phyloP scores from a whole-genome alignment of 139 green algal genomes.

The Parachlorella kessleri region DNA sequence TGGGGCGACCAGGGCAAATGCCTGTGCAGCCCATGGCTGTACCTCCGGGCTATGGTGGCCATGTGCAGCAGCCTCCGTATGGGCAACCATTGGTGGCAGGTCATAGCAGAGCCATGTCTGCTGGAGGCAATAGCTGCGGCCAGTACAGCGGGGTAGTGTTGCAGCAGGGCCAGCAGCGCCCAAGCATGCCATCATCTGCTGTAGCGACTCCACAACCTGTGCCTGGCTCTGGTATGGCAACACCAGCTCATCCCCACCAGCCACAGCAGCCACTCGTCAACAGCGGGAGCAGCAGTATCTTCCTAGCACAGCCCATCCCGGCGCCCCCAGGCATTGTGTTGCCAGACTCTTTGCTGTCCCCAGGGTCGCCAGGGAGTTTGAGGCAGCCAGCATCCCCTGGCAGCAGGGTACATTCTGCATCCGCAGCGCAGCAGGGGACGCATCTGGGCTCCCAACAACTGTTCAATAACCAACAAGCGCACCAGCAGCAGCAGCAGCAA shows the following conservation, averaged over 20 bases:
- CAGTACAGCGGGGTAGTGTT: too few relatives aligned
- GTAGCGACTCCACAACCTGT: background rate
- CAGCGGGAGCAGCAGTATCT: too few relatives aligned
- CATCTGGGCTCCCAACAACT: background rate
- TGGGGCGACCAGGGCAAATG: too few relatives aligned
- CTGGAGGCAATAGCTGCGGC: too few relatives aligned
- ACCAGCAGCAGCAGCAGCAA: background rate
- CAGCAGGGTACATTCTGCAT: conserved; percentile 13
- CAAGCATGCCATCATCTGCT: background rate
- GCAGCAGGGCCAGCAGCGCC: too few relatives aligned
- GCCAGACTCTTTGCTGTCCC: conserved; percentile 19
- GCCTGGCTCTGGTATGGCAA: background rate
- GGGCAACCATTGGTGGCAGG: too few relatives aligned
- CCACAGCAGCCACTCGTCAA: too few relatives aligned
- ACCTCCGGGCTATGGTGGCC: too few relatives aligned
- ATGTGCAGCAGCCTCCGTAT: too few relatives aligned
- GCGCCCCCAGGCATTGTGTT: conserved; percentile 15
- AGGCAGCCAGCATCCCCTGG: background rate
- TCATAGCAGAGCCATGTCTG: too few relatives aligned
- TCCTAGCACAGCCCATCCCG: background rate
- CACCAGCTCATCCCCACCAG: background rate
- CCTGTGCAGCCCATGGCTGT: too few relatives aligned
- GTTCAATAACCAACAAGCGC: background rate
- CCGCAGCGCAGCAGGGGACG: background rate
- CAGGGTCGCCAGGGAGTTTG: background rate